Base-by-base conservation (phyloP, 495 filamentous ascomycete genomes). In the Cryomyces minteri region DNA sequence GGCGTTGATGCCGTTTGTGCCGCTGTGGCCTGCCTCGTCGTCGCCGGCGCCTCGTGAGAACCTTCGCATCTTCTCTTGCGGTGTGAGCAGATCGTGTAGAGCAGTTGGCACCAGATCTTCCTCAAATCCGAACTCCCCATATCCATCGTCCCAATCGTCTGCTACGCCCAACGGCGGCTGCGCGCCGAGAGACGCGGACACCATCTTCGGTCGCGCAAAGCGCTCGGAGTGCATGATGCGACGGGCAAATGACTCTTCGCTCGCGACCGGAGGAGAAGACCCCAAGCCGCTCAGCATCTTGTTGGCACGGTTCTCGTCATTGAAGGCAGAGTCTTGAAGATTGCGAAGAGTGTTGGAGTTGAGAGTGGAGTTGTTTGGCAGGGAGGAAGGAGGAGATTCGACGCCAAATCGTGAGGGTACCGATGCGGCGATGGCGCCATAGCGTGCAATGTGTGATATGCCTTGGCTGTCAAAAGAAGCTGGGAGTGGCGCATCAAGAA, bases 381-480 rank as follows among this genome's bases (percentile, higher is more conserved):
- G 62, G 1, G 82, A 85, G n/a, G 73, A 68, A 0, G 88, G 84
- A 12, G 88, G 85, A 3, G 88, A 92, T 41, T 94, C 90, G 47
- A 94, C 62, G 7, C 85, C 86, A 54, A 96, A 95, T 51, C 87
- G 85, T 10, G 86, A 82, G 1, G 90, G 90, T 32, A 98, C 79
- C 1, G 90, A 96, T 6, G 88, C 81, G 9, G 88, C 88, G 52
- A 92, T 85, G 0, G 90, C 85, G 1, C 85, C 92, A 56, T 86
- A 83, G 43, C 87, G 74, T 28, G 90, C 88, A 44, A 82, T 82
- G 55, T 85, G 81, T 5, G 88, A 94, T 14, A 94, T 84, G 39
- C 90, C 90, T 52, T 96, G 87, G 55, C 85, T 93, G 59, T 96
- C 92, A 57, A 98, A 95, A 1, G 90, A 96, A 8, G 85, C 86